phyloP scores from a whole-genome alignment of 306 rosid species.

The Vigna mungo region DNA sequence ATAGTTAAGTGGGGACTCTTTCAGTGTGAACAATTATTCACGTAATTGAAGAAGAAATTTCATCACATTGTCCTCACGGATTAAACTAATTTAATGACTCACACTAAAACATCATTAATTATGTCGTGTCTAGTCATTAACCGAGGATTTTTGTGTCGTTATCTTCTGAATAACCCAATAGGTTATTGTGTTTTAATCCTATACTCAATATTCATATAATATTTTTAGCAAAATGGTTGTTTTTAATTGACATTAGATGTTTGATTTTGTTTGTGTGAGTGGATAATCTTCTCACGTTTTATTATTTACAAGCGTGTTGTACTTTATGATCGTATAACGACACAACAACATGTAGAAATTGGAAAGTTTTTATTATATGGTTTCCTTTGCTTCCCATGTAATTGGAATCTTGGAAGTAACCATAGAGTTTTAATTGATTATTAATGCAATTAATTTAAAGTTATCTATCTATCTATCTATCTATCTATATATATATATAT shows the following conservation, averaged over 20 bases:
- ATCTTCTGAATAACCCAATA: slow-evolving; percentile 14
- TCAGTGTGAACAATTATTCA: not conserved
- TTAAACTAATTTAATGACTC: slow-evolving; percentile 26
- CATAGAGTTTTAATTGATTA: no score
- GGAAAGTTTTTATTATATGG: not conserved
- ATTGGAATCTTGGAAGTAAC: not conserved
- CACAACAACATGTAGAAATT: not conserved
- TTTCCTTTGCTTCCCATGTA: not conserved
- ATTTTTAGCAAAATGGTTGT: slow-evolving; percentile 17
- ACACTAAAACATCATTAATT: not conserved
- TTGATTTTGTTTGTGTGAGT: slow-evolving; percentile 4
- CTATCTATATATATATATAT: no score
- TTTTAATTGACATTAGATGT: slow-evolving; percentile 23
- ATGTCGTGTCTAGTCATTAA: not conserved
- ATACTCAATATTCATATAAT: slow-evolving; percentile 37
- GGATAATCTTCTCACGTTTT: slow-evolving; percentile 9
- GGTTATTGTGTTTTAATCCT: slow-evolving; percentile 24
- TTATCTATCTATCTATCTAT: no score
- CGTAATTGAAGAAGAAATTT: slow-evolving; percentile 31
- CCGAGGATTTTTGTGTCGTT: slow-evolving; percentile 27
- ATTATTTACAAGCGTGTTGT: slow-evolving; percentile 1
- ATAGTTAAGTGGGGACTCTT: not conserved
- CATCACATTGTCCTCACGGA: slow-evolving; percentile 35
- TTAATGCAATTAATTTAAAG: no score
- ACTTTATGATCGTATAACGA: not conserved